Percentiles rank a stretch among this genome's conserved stretches.
Evolutionary conservation across 2,329 filamentous ascomycete genomes (phyloP).

Genomic region (Neonectria punicea): DNA sequence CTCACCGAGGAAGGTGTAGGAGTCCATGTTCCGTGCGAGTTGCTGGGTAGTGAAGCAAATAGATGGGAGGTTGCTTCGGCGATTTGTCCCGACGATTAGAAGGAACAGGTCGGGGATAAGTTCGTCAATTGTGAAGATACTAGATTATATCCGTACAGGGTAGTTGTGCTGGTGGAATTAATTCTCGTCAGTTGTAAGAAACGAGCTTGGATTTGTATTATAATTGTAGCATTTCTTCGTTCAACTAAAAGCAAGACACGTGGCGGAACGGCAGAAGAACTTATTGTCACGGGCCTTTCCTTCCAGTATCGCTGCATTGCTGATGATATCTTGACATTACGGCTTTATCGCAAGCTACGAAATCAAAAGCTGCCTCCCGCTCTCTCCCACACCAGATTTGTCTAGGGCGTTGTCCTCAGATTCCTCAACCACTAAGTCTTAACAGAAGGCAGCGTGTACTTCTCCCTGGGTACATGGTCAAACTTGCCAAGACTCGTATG

Average conservation of each 20-base stretch:
- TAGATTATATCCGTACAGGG: not conserved
- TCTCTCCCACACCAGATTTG: no score
- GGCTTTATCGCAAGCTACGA: not conserved
- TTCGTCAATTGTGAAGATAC: not conserved
- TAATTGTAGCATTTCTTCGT: not conserved
- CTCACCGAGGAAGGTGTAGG: not conserved
- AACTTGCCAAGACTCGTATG: slow-evolving; percentile 26
- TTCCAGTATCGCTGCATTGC: not conserved
- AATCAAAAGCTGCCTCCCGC: not conserved
- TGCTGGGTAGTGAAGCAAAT: no score
- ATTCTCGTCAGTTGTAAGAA: not conserved
- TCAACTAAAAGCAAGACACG: not conserved
- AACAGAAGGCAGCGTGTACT: slow-evolving; percentile 20
- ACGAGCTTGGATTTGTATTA: not conserved
- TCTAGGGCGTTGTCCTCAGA: no score
- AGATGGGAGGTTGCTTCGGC: not conserved
- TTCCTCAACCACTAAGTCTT: not conserved
- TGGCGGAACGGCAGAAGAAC: no score
- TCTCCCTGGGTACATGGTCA: slow-evolving; percentile 18
- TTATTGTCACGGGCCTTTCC: not conserved
- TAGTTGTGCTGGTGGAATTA: not conserved
- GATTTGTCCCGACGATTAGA: not conserved
- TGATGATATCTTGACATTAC: no score
- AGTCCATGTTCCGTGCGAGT: not conserved
- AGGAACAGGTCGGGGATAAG: not conserved